phyloP scores from a whole-genome alignment of 1,284 basidiomycete species.

The Tetrapyrgos nigripes region DNA sequence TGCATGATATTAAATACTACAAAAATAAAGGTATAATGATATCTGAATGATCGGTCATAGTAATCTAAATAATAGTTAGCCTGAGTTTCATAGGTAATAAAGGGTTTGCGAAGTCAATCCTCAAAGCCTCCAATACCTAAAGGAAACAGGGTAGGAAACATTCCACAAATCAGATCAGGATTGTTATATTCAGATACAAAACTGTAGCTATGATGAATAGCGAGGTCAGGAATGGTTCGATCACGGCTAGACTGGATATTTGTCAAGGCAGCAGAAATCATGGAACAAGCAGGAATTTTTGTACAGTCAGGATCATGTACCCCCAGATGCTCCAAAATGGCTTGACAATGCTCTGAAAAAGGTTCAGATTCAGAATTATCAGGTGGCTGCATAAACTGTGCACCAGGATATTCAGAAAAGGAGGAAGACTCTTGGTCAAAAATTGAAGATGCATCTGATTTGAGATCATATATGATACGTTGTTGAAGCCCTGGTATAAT shows the following conservation, averaged over 20 bases:
- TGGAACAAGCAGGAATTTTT: background rate
- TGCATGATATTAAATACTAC: constrained; percentile 38
- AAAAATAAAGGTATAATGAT: constrained; percentile 37
- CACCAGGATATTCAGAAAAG: constrained; percentile 20
- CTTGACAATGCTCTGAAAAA: too few relatives aligned
- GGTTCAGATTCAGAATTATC: too few relatives aligned
- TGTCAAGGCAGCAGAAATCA: constrained; percentile 25
- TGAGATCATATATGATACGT: constrained; percentile 15
- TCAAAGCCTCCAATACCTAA: too few relatives aligned
- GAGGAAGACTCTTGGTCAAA: constrained; percentile 27
- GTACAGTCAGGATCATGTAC: background rate
- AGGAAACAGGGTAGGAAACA: too few relatives aligned
- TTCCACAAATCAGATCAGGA: too few relatives aligned
- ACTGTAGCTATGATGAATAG: too few relatives aligned
- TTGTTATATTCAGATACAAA: too few relatives aligned
- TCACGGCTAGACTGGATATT: constrained; percentile 17
- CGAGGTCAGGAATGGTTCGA: too few relatives aligned
- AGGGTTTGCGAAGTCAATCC: background rate
- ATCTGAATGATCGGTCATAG: constrained; percentile 28
- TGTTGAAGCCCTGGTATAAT: constrained; percentile 22
- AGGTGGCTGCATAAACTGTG: background rate
- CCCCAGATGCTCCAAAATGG: too few relatives aligned
- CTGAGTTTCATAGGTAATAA: constrained; percentile 23
- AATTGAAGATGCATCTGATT: constrained; percentile 8
- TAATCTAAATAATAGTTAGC: constrained; percentile 23